Base-by-base conservation (phyloP, 2,329 filamentous ascomycete genomes). In the Ophiostoma sp. region DNA sequence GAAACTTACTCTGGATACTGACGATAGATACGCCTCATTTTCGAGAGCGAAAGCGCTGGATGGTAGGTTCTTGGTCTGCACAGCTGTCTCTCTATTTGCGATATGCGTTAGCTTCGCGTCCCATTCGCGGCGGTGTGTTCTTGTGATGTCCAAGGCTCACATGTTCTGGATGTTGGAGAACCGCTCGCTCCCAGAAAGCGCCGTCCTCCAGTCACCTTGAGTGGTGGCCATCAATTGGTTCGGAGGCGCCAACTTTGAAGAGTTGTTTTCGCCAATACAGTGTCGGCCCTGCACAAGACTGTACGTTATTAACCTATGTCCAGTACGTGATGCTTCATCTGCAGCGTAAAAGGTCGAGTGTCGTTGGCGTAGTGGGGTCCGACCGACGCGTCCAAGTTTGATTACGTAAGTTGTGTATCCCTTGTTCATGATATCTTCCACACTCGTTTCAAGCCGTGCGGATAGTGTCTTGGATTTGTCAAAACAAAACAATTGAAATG, bases 1-100 rank as follows among this genome's bases (percentile, higher is more conserved):
- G 23, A 17, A 41, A 76, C 82, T 76, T 83, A 91, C 90, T 76
- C 83, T 79, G 48, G 87, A 87, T 33, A 79, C 75, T 13, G 88
- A 86, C 60, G 80, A 79, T 62, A 85, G 83, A 74, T 87, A 91
- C 15, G 88, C 87, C 13, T 85, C 82, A 65, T 85, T 86, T 78
- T 96, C 93, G 57, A 88, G 80, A 66, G 83, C 78, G 75, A 90
- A 89, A 27, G 91, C 92, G 54, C 76, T 82, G 74, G 76, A 76
- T 15, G 54, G 77, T 13, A 74, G 10, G 7, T 39, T 13, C 4
- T 48, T 3, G 3, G 3, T 44, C 23, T 67, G 39, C 27, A 20
- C 44, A 4, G 66, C 31, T 1, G 41, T 15, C 41, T 67, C 27
- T 27, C 66, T 52, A 10, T 23, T 2, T 31, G n/a, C 36, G 27